A percentile compares a stretch with the other conserved stretches of the same genome.
Evolutionary conservation across 306 rosid species (phyloP).

Genomic region (Cucurbita ficifolia): DNA sequence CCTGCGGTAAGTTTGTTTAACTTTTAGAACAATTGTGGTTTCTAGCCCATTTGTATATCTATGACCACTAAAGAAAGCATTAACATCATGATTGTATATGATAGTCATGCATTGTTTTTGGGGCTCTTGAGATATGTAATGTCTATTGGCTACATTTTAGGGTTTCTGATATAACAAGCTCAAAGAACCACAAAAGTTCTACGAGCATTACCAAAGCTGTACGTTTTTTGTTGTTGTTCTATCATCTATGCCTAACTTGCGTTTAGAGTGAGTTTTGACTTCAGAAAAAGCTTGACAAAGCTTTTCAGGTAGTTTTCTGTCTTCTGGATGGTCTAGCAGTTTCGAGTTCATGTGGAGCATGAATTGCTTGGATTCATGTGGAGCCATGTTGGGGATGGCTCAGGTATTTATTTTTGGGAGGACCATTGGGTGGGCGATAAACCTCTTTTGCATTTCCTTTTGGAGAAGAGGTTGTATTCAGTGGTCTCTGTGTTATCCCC

Average conservation of each 20-base stretch:
- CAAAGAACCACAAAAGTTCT: not conserved
- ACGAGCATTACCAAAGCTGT: not conserved
- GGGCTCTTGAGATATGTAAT: not conserved
- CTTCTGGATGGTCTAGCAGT: not conserved
- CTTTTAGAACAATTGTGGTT: not conserved
- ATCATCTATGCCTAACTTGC: not conserved
- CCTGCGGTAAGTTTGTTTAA: slow-evolving; percentile 39
- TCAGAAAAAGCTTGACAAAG: not conserved
- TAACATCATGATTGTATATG: not conserved
- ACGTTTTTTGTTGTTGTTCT: not conserved
- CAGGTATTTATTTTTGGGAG: too few species aligned
- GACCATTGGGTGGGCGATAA: too few species aligned
- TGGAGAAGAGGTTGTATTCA: too few species aligned
- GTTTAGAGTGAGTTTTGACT: not conserved
- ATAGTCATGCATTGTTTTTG: not conserved
- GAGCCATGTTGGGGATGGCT: too few species aligned
- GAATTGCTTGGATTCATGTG: not conserved
- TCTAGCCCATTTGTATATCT: not conserved
- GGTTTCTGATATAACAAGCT: not conserved
- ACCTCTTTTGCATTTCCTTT: too few species aligned
- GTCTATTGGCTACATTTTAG: not conserved
- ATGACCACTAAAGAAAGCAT: not conserved
- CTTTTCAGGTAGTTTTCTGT: not conserved
- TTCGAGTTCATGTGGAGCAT: not conserved
- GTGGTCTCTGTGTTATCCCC: too few species aligned